phyloP scores from a whole-genome alignment of 306 rosid genomes.

The Trichosanthes truncata region DNA sequence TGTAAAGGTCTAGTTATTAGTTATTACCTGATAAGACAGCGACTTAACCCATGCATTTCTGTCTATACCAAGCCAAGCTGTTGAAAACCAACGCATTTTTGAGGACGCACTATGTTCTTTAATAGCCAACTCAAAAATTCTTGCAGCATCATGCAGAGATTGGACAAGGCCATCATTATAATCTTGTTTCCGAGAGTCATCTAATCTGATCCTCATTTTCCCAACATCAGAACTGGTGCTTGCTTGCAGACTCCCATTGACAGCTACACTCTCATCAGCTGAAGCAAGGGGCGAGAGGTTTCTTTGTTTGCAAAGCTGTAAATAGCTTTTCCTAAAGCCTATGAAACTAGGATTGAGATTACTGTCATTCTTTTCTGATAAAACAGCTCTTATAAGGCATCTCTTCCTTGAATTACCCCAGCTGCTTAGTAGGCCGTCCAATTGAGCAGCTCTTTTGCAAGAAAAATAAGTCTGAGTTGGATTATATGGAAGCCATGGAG shows the following conservation, averaged over 20 bases:
- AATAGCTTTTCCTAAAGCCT: conserved; percentile 34
- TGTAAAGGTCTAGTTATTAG: background rate
- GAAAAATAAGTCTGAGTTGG: conserved; percentile 20
- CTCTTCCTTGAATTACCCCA: conserved; percentile 65
- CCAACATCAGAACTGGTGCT: conserved; percentile 55
- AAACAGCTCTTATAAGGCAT: conserved; percentile 33
- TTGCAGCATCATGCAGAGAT: conserved; percentile 75
- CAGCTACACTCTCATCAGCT: conserved; percentile 67
- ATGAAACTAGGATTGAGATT: conserved; percentile 12
- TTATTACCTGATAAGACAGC: conserved; percentile 73
- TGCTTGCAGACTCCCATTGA: conserved; percentile 69
- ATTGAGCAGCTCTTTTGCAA: conserved; percentile 31
- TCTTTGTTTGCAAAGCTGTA: conserved; percentile 32
- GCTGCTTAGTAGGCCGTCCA: conserved; percentile 35
- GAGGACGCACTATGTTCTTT: conserved; percentile 59
- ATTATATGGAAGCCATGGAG: conserved; percentile 22
- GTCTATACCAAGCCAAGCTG: conserved; percentile 87
- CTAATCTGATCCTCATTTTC: conserved; percentile 52
- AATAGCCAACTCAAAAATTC: conserved; percentile 82
- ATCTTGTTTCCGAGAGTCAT: conserved; percentile 61
- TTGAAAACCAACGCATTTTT: conserved; percentile 56
- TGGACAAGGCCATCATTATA: conserved; percentile 73
- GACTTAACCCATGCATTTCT: conserved; percentile 82
- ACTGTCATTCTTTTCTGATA: conserved; percentile 24
- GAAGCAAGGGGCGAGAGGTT: conserved; percentile 40